Conservation (phyloP, 768 basidiomycete genomes). For the Mycena belliarum region DNA sequence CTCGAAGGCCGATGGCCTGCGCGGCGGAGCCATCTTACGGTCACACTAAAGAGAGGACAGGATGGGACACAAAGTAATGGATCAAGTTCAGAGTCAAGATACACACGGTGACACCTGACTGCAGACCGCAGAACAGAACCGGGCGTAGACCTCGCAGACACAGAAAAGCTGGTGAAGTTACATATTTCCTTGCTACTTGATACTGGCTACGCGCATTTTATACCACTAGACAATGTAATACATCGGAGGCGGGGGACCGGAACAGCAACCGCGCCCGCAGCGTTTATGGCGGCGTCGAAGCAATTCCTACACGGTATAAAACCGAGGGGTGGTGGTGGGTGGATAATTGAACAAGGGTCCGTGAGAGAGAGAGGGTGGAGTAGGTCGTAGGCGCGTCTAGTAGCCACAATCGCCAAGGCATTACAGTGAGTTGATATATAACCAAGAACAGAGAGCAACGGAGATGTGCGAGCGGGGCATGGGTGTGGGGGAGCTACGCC, state of each 20-base stretch:
- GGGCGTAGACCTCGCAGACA: too few relatives aligned
- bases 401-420: constrained; percentile 13
- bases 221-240: constrained; percentile 16
- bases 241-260: constrained; percentile 5
- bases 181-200: constrained; percentile 5
- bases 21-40: constrained; percentile 36
- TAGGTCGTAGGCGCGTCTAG: constrained; percentile 7
- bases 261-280: not conserved
- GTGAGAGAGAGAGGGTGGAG: not conserved
- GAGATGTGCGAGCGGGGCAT: not conserved
- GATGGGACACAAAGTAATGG: too few relatives aligned
- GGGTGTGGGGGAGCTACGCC: constrained; percentile 15
- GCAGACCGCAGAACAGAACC: too few relatives aligned
- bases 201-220: constrained; percentile 8
- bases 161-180: constrained; percentile 3
- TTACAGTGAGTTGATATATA: constrained; percentile 18
- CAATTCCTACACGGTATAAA: constrained; percentile 5
- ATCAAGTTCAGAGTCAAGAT: too few relatives aligned
- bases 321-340: not conserved
- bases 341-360: constrained; percentile 17
- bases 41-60: too few relatives aligned
- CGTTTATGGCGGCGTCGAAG: constrained; percentile 1
- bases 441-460: not conserved
- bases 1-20: constrained; percentile 53
- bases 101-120: too few relatives aligned